Evolutionary conservation across 2,329 filamentous ascomycete species (phyloP).

Genomic region (Epichloe sibirici): DNA sequence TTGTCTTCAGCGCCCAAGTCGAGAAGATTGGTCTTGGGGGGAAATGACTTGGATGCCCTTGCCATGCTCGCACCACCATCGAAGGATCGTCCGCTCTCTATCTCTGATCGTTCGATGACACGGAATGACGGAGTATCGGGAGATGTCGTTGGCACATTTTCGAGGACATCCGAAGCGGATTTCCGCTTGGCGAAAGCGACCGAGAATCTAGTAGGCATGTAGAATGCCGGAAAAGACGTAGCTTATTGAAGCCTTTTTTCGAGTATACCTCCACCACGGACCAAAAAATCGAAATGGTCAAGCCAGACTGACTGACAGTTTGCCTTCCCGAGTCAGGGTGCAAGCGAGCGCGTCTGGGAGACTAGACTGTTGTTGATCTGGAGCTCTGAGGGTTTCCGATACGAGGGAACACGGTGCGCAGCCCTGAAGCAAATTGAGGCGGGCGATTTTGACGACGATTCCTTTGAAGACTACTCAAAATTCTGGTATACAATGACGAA

Average conservation of each 20-base stretch:
- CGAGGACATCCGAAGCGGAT: conserved; percentile 42
- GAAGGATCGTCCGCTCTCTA: conserved; percentile 32
- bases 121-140: conserved; percentile 41
- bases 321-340: background rate
- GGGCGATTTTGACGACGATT: no score
- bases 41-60: conserved; percentile 22
- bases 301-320: background rate
- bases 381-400: background rate
- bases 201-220: conserved; percentile 54
- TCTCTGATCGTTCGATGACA: conserved; percentile 42
- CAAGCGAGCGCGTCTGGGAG: background rate
- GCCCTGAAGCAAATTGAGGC: no score
- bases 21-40: conserved; percentile 25
- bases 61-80: conserved; percentile 35
- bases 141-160: conserved; percentile 34
- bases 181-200: conserved; percentile 48
- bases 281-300: background rate
- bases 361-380: background rate
- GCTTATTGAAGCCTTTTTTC: background rate
- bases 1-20: conserved; percentile 41
- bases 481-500: no score
- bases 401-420: no score
- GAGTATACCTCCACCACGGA: background rate
- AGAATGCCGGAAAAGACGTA: conserved; percentile 20
- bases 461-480: no score